These are phyloP conservation scores for Sequoiadendron giganteum DNA, from an alignment of 75 land plant genomes.

Conservation along the genomic window DNA sequence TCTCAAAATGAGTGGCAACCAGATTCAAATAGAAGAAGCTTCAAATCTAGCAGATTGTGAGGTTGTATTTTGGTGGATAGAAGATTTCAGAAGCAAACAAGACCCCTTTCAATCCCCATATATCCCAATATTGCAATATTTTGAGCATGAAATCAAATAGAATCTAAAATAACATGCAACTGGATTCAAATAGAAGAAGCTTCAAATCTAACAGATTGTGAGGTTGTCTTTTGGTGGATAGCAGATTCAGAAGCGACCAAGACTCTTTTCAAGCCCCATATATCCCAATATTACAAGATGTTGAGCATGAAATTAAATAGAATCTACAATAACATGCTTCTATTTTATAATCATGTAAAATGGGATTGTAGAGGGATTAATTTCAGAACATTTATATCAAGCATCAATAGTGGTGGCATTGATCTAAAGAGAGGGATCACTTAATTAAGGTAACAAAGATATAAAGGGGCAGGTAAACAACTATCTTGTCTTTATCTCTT, in stretches of 20 bases:
- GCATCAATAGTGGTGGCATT: background rate
- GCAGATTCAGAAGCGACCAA: background rate
- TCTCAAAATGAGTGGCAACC: background rate
- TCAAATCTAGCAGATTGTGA: background rate
- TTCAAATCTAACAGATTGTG: background rate
- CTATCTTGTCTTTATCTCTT: background rate
- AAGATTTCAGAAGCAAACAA: background rate
- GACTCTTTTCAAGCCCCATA: background rate
- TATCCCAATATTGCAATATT: background rate
- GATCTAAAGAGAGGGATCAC: background rate
- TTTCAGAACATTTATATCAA: background rate
- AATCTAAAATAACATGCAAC: background rate
- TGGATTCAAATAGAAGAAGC: background rate
- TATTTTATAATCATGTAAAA: slow-evolving; percentile 24
- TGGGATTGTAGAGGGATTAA: slow-evolving; percentile 18
- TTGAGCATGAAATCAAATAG: background rate
- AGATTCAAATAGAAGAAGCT: background rate
- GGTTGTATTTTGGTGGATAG: background rate
- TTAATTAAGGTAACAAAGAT: background rate
- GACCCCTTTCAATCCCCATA: background rate
- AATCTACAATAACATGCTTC: slow-evolving; percentile 25
- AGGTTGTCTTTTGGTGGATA: background rate
- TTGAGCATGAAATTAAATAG: background rate
- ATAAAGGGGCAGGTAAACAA: background rate
- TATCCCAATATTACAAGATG: background rate